Evolutionary conservation across 176 grass and related monocot species (phyloP).

Genomic region (Phyllostachys edulis): DNA sequence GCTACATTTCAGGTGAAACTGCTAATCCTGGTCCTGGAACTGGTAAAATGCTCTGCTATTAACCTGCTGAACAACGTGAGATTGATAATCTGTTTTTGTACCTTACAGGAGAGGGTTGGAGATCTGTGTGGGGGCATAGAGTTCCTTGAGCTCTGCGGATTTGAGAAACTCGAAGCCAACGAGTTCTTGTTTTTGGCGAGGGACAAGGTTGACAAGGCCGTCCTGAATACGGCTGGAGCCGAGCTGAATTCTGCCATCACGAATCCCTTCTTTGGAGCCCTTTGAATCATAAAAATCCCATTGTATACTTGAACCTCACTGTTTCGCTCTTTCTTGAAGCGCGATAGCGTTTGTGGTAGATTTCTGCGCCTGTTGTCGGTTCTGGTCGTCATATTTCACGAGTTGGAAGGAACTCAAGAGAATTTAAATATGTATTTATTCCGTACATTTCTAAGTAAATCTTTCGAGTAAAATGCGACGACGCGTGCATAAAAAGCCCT

Average conservation of each 20-base stretch:
- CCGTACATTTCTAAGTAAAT: not conserved
- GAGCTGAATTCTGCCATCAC: conserved; percentile 92
- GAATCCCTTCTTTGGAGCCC: conserved; percentile 93
- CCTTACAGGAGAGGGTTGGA: conserved; percentile 84
- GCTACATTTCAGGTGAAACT: conserved; percentile 77
- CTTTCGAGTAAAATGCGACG: not conserved
- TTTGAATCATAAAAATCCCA: conserved; percentile 29
- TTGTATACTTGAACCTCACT: not conserved
- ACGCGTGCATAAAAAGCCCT: not conserved
- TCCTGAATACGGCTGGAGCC: conserved; percentile 75
- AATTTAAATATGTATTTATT: not conserved
- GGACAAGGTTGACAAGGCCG: conserved; percentile 74
- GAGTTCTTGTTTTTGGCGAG: conserved; percentile 78
- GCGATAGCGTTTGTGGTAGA: not conserved
- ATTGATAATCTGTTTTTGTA: not conserved
- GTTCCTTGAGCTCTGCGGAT: conserved; percentile 88
- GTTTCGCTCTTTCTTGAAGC: not conserved
- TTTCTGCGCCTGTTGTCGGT: not conserved
- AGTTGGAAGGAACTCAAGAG: not conserved
- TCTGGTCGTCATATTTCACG: not conserved
- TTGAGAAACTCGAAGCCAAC: conserved; percentile 76
- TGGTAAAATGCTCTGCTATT: not conserved
- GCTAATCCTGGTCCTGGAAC: not conserved
- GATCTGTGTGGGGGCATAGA: conserved; percentile 77
- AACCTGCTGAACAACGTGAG: not conserved